Conservation (phyloP, 371 early-diverging fungal species). For the Mucor mucedo region DNA sequence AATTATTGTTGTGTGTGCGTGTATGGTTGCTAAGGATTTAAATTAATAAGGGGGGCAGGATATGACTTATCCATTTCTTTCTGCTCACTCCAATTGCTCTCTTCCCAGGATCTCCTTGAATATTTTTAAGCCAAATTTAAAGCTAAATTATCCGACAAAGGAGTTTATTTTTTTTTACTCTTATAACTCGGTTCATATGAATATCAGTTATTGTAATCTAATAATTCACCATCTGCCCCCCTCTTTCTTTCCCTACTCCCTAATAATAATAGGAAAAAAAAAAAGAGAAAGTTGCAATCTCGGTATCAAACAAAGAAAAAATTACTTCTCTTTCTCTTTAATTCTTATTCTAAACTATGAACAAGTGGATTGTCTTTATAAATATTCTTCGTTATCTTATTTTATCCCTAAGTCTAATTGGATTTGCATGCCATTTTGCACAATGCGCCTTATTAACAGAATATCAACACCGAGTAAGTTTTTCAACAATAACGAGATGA, state of each 20-base stretch:
- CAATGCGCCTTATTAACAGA: slow-evolving; percentile 36
- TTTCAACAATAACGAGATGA: not conserved
- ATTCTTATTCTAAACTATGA: not conserved
- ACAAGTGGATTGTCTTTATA: slow-evolving; percentile 4
- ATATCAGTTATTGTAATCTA: slow-evolving; percentile 1
- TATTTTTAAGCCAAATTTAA: not conserved
- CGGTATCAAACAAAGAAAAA: not conserved
- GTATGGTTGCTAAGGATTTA: not conserved
- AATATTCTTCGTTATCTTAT: slow-evolving; percentile 29
- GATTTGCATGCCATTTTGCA: slow-evolving; percentile 30
- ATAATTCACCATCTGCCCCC: not conserved
- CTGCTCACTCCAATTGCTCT: too few relatives aligned
- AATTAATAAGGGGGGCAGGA: not conserved
- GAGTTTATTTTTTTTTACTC: slow-evolving; percentile 3
- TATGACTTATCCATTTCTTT: too few relatives aligned
- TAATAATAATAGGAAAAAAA: not conserved
- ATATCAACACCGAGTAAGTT: slow-evolving; percentile 35
- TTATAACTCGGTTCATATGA: slow-evolving; percentile 1
- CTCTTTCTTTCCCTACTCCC: not conserved
- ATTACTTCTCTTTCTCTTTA: slow-evolving; percentile 1
- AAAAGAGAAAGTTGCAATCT: not conserved
- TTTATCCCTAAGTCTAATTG: slow-evolving; percentile 24
- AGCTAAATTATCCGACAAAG: slow-evolving; percentile 6
- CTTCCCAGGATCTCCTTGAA: not conserved
- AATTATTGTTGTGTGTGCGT: too few relatives aligned